Evolutionary conservation across 2,329 filamentous ascomycete genomes (phyloP), one percentile per base, ranked within the genome.

Genomic region (Cryphonectria radicalis): DNA sequence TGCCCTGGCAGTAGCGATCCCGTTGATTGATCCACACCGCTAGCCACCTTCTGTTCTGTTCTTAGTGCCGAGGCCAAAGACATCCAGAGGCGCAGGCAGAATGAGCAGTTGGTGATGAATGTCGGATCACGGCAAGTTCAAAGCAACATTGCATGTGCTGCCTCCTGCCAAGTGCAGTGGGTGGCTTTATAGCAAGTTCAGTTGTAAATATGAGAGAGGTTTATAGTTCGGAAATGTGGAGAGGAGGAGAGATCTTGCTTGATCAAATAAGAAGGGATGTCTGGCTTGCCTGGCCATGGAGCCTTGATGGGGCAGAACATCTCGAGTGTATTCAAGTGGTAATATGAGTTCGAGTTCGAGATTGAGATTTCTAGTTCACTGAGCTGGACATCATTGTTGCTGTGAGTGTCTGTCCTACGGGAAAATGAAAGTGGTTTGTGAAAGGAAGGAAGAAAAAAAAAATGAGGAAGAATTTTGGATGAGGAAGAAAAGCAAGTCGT

Each of bases 31-130:
- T 37, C 63, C 63, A 50, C 63, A 50, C 42, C 32, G 63, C 43
- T 53, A 50, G n/a, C 19, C 43, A 65, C 63, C 63, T 65, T 53
- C 63, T 65, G 25, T 65, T 65, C 63, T 65, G 63, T 22, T 35
- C 7, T 50, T 65, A 65, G 63, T 43, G 63, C 63, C 63, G 14
- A 28, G 17, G 28, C 6, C 63, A 3, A 32, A 1, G 62, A n/a
- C 40, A 22, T 19, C 62, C 28, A 65, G 43, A 32, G 3, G n/a
- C 42, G 63, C 25, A 65, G 63, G 8, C 28, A 22, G 43, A 17
- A 32, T 17, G 28, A 37, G 63, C 63, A 53, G 43, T 32, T 10
- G 35, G n/a, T 14, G 22, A 43, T 28, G 3, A 32, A 28, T 40
- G 1, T 28, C 62, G 62, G 62, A 43, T 42, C 62, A 10, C 62